phyloP scores from a whole-genome alignment of 2,329 filamentous ascomycete species.

The Torrubiellomyces zombiae region DNA sequence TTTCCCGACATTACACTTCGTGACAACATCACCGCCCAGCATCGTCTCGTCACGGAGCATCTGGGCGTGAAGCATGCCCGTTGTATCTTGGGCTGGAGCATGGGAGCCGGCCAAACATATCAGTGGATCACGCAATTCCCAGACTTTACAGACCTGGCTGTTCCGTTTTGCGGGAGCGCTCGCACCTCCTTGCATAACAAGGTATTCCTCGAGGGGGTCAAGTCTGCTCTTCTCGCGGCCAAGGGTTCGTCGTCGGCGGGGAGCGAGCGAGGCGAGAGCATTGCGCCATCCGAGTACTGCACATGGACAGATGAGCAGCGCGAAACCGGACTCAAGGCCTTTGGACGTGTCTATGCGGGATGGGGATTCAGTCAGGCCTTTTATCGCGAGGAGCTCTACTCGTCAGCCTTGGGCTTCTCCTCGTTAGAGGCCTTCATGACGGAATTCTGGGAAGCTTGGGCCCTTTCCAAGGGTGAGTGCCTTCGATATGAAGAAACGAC shows the following conservation, averaged over 20 bases:
- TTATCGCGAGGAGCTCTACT: slow-evolving; percentile 55
- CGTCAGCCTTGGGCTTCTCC: slow-evolving; percentile 46
- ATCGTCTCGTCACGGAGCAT: slow-evolving; percentile 21
- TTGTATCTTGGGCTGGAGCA: slow-evolving; percentile 36
- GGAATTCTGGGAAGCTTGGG: slow-evolving; percentile 63
- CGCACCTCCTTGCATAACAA: slow-evolving; percentile 33
- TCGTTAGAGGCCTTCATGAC: slow-evolving; percentile 58
- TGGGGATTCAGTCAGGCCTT: slow-evolving; percentile 72
- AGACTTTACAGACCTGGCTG: slow-evolving; percentile 25
- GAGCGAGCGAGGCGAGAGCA: slow-evolving; percentile 14
- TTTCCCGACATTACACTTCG: slow-evolving; percentile 30
- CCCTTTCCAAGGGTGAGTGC: slow-evolving; percentile 38
- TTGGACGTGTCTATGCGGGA: slow-evolving; percentile 61
- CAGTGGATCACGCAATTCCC: slow-evolving; percentile 33
- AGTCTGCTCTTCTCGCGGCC: slow-evolving; percentile 24
- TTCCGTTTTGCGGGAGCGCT: slow-evolving; percentile 33
- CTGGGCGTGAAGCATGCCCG: slow-evolving; percentile 26
- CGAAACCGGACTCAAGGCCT: slow-evolving; percentile 40
- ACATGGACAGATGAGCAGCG: slow-evolving; percentile 24
- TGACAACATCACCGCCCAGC: slow-evolving; percentile 35
- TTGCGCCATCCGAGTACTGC: slow-evolving; percentile 5
- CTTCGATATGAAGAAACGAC: no score
- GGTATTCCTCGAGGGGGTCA: slow-evolving; percentile 37
- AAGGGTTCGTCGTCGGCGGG: slow-evolving; percentile 33
- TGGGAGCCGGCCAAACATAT: slow-evolving; percentile 38